Base-by-base conservation (phyloP, 345 rosid genomes). In the Eucalyptus microcorys region DNA sequence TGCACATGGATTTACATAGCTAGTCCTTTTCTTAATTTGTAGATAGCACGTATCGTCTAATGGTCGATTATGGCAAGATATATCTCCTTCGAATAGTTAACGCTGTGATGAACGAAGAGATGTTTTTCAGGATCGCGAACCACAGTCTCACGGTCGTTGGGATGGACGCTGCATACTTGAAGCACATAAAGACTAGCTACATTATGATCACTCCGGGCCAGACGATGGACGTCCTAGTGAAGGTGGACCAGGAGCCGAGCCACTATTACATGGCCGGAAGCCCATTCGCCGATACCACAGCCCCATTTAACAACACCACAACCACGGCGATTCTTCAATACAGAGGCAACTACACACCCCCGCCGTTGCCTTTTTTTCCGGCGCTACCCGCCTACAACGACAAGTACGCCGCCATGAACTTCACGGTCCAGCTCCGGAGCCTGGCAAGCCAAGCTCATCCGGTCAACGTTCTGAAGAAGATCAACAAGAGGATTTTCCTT, bases 171-270 rank as follows among this genome's bases (percentile, higher is more conserved):
- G 87, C 90, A 2, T 92, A 92, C 89, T 47, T 88, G 2, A 92
- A 91, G 37, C 90, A 90, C 0, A 27, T 91, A 19, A 37, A 48
- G 4, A 71, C 87, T 1, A 19, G 68, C 8, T 91, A 90, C 52
- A 43, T 93, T 24, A 85, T 92, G 91, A 92, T 92, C 37, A 87
- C 93, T 24, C 95, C 94, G 16, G 95, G 94, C 4, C 94, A 93
- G 49, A 92, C 93, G 6, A 92, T 92, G 92, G 93, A 93, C 30
- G 59, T 93, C 43, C 85, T 93, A 50, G 88, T 93, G 87, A 90
- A 88, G 14, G 91, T 93, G 40, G 85, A 91, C 81, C 92, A 91
- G 52, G 6, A 86, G 15, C 89, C 71, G 22, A 68, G 89, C 49
- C 48, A 88, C 43, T 91, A 92, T 45, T 92, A 92, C 91, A 92